Evolutionary conservation across 257 asterid species (phyloP).

Genomic region (Nicotiana benthamiana): DNA sequence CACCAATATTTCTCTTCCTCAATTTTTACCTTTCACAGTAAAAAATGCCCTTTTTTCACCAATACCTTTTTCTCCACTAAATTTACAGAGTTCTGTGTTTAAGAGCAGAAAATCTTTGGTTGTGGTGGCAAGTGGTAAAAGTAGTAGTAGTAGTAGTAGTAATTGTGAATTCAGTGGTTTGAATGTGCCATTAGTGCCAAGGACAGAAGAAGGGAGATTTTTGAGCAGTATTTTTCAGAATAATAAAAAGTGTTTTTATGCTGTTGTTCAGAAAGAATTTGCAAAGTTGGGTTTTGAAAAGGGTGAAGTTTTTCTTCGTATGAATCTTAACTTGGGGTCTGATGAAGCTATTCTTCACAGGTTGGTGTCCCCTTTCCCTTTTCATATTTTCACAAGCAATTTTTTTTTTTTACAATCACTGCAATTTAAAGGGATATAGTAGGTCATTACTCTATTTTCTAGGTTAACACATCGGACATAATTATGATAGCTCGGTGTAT

Average conservation of each 20-base stretch:
- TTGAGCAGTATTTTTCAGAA: slow-evolving; percentile 46
- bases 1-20: slow-evolving; percentile 9
- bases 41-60: not conserved
- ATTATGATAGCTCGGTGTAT: too few relatives aligned
- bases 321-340: slow-evolving; percentile 44
- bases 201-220: slow-evolving; percentile 49
- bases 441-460: too few relatives aligned
- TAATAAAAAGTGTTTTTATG: slow-evolving; percentile 38
- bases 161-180: slow-evolving; percentile 45
- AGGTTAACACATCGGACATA: too few relatives aligned
- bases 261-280: slow-evolving; percentile 39
- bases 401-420: too few relatives aligned
- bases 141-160: slow-evolving; percentile 12
- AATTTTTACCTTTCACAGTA: not conserved
- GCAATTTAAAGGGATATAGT: too few relatives aligned
- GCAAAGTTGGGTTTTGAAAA: slow-evolving; percentile 38
- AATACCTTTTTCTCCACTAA: slow-evolving; percentile 9
- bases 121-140: slow-evolving; percentile 17
- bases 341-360: slow-evolving; percentile 74
- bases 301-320: slow-evolving; percentile 46
- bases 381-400: too few relatives aligned
- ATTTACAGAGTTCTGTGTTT: not conserved
- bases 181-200: slow-evolving; percentile 62
- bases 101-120: slow-evolving; percentile 21
- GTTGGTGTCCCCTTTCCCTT: slow-evolving; percentile 14